Evolutionary conservation across 441 rosid genomes (phyloP).

Genomic region (Isatis lusitanica): DNA sequence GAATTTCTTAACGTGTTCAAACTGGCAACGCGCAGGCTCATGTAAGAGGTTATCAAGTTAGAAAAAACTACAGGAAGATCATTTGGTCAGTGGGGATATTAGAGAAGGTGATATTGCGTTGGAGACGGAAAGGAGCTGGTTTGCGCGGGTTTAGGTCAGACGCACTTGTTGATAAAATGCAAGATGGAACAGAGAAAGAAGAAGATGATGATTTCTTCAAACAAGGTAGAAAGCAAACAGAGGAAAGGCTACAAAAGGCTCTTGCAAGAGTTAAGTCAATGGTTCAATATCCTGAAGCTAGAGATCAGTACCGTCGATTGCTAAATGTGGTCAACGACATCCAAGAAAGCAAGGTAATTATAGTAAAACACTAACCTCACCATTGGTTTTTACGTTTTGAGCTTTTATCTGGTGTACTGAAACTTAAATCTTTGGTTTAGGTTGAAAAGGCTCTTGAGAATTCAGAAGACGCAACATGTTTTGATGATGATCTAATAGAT

Average conservation of each 20-base stretch:
- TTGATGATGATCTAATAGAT: slow-evolving; percentile 57
- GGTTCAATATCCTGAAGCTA: slow-evolving; percentile 85
- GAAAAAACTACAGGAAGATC: slow-evolving; percentile 73
- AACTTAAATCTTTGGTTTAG: slow-evolving; percentile 35
- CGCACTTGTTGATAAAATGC: slow-evolving; percentile 46
- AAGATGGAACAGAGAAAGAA: slow-evolving; percentile 45
- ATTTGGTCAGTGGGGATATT: slow-evolving; percentile 85
- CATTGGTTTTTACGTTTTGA: neutral
- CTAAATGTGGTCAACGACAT: slow-evolving; percentile 73
- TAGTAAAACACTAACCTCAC: neutral
- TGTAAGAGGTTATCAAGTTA: slow-evolving; percentile 84
- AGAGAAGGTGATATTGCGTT: slow-evolving; percentile 83
- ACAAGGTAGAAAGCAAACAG: slow-evolving; percentile 86
- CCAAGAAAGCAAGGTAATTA: slow-evolving; percentile 71
- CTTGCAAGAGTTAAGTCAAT: slow-evolving; percentile 91
- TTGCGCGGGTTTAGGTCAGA: slow-evolving; percentile 85
- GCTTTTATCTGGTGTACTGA: neutral
- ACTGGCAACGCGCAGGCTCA: slow-evolving; percentile 58
- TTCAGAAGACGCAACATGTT: slow-evolving; percentile 40
- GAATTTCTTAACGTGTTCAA: neutral
- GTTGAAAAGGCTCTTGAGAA: slow-evolving; percentile 40
- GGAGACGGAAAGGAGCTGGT: slow-evolving; percentile 90
- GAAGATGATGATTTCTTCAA: slow-evolving; percentile 84
- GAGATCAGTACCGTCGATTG: slow-evolving; percentile 83
- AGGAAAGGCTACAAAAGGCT: slow-evolving; percentile 76